Evolutionary conservation across 1,284 basidiomycete species (phyloP), one percentile per base, ranked within the genome.

Genomic region (Coniferiporia sulphurascens): DNA sequence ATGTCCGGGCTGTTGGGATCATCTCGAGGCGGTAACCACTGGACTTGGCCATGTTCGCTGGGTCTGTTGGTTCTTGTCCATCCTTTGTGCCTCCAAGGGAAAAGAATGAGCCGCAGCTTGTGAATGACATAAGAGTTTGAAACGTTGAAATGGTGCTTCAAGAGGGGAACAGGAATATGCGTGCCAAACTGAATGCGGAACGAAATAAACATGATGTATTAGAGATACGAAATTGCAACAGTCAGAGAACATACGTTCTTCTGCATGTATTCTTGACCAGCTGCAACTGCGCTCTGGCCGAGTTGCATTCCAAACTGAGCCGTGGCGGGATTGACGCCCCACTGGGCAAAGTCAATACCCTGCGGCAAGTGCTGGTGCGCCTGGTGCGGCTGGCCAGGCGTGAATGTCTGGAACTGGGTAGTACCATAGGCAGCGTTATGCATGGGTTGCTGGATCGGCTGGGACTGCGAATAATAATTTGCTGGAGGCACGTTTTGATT

Each of bases 301-400:
- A 99, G 86, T 73, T 98, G 96, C 81, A 99, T 91, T 35, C 96
- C 94, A 74, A 99, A 90, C 73, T 97, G 92, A 0, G 96, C 91
- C 2, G 97, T 98, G 3, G 93, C 87, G 70, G 95, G 92, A 71
- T 98, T 91, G 73, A 98, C 82, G 0, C 87, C 87, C 89, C 89
- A 92, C 17, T 86, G 85, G 1, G 78, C 79, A 65, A 87, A 87
- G 67, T 87, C 82, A 3, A 58, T 65, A 43, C 60, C 62, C 49
- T 59, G 63, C 52, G 38, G 62, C 19, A 58, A 52, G 45, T 50
- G 61, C 61, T 63, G 67, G 17, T 59, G 62, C 13, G 49, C 56
- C 19, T 50, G 65, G 46, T 52, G 62, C 46, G 48, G 48, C 10
- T 50, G 59, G 1, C 46, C 35, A 38, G 44, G 56, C 3, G 32